Evolutionary conservation across 2,329 filamentous ascomycete species (phyloP), one percentile per base, ranked within the genome.

Genomic region (Allantophomopsis lycopodina): DNA sequence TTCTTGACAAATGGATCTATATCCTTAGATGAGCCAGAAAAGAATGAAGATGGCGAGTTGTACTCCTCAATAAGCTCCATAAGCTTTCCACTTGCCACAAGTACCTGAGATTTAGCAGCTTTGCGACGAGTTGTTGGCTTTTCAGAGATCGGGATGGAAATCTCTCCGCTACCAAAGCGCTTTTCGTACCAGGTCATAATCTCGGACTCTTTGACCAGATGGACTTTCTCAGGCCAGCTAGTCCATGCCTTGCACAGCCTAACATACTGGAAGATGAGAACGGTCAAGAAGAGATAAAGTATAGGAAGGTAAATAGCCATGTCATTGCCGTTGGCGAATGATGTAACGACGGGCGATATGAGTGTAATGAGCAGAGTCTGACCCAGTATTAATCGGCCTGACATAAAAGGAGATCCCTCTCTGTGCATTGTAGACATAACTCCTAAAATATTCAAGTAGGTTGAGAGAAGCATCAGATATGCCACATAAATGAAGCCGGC

Each of bases 361-460:
- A 36, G 35, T 18, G 35, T 36, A 12, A 36, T 21, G 2, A 36
- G 18, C 8, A 36, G 8, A 18, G 16, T 14, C 18, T 21, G 15
- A 6, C 16, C 18, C 3, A 36, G 13, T 23, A 36, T 14, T 7
- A n/a, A 7, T 12, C 35, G 15, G 3, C 35, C 35, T n/a, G 41
- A 40, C 42, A 43, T 40, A 15, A 44, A 47, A 2, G 55, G 37
- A 53, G 47, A 47, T 10, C 47, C 49, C 8, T 36, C 35, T 13
- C 15, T 31, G 41, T 43, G 21, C 47, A 48, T 35, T 50, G 48
- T 59, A 3, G 56, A 56, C 13, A 61, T 51, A 8, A 59, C 63
- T 37, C 73, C 73, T 35, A 79, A 61, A 1, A 73, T 53, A 13
- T 69, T 70, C 32, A 79, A 63, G 49, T 78, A 79, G 2, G 70